Percentiles rank a stretch among this genome's conserved stretches.
Evolutionary conservation across 306 rosid genomes (phyloP).

Genomic region (Corylus avellana): DNA sequence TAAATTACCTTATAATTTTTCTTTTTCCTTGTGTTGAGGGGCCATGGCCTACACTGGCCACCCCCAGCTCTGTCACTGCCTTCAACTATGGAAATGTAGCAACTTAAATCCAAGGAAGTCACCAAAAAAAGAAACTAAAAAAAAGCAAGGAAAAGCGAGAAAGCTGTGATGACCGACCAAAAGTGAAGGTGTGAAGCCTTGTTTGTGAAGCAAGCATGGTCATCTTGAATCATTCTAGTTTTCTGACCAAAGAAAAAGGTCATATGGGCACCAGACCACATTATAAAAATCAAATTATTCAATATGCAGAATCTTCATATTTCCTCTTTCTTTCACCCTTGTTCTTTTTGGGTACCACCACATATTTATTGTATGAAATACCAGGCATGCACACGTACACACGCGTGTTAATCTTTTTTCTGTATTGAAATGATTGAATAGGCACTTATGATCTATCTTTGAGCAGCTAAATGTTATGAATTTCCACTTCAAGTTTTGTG

Average conservation of each 20-base stretch:
- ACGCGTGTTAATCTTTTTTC: neutral
- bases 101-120: neutral
- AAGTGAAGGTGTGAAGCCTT: neutral
- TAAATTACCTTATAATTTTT: no score
- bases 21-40: no score
- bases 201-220: constrained; percentile 21
- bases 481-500: neutral
- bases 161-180: neutral
- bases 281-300: neutral
- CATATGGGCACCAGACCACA: neutral
- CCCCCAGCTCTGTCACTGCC: no score
- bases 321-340: neutral
- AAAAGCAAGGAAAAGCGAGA: neutral
- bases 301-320: neutral
- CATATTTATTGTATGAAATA: neutral
- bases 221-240: neutral
- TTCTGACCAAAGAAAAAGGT: neutral
- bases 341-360: neutral
- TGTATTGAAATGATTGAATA: neutral
- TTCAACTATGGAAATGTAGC: neutral
- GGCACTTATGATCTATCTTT: neutral
- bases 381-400: neutral
- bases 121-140: neutral
- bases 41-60: no score
- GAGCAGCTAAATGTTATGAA: neutral